Evolutionary conservation across 169 alveolate genomes (phyloP).

Genomic region (Plasmodium sp.): DNA sequence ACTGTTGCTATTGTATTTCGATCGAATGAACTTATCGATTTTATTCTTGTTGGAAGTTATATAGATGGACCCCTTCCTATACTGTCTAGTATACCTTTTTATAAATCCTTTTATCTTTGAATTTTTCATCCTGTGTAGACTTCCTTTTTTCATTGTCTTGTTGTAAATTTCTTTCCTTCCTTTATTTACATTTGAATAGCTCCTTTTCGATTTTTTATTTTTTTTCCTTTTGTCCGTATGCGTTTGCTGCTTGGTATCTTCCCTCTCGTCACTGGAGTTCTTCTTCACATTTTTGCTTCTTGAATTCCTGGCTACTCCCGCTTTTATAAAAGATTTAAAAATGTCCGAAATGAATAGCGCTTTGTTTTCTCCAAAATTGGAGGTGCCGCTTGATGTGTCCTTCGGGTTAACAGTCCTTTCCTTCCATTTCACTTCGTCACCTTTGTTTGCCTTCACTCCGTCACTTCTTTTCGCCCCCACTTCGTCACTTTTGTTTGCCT

Average conservation of each 20-base stretch:
- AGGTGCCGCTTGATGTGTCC: not conserved
- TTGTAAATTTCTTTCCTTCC: not conserved
- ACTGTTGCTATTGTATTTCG: conserved; percentile 13
- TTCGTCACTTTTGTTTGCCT: not conserved
- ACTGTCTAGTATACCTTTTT: conserved; percentile 22
- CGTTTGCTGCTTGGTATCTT: not conserved
- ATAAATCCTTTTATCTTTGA: conserved; percentile 27
- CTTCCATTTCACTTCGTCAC: not conserved
- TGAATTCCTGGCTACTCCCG: conserved; percentile 3
- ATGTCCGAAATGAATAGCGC: conserved; percentile 11
- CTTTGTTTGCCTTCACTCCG: too few species aligned
- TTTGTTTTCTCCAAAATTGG: conserved; percentile 9
- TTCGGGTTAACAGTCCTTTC: not conserved
- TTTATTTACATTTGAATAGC: not conserved
- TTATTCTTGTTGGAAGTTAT: conserved; percentile 27
- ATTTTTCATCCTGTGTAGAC: conserved; percentile 6
- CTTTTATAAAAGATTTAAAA: conserved; percentile 25
- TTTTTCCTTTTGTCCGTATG: not conserved
- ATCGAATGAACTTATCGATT: conserved; percentile 46
- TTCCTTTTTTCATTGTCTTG: conserved; percentile 41
- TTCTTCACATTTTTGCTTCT: not conserved
- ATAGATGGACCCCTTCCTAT: conserved; percentile 10
- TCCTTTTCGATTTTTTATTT: conserved; percentile 3
- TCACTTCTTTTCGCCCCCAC: too few species aligned
- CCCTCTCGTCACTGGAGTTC: not conserved